Evolutionary conservation across 306 rosid species (phyloP), one percentile per base, ranked within the genome.

Genomic region (Inga oerstediana): DNA sequence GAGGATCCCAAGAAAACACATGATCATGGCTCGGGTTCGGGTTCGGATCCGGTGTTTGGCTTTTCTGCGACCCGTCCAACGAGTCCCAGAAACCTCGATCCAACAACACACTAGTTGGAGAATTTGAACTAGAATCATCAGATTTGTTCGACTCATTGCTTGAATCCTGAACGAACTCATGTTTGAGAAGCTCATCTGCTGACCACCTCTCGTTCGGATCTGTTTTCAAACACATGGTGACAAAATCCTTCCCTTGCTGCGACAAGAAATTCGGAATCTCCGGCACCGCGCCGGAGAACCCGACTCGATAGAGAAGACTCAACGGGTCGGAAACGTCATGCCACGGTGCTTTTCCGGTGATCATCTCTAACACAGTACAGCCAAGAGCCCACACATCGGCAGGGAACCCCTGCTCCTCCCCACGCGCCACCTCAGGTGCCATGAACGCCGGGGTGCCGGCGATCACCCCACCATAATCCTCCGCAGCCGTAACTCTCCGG

Each of bases 401-500:
- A 9, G 92, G 71, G 70, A 85, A 89, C 7, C 94, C 97, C 85
- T 96, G 98, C 27, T 89, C 37, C 61, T 96, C 97, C 45, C 97
- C 98, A 48, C 98, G 94, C 37, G 97, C 98, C 84, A 90, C 99
- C 88, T 96, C 98, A 9, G 99, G 99, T 0, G 98, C 94, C 99
- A 96, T 92, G 87, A 87, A 96, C 27, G 78, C 85, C 16, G 98
- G 99, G 0, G 99, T 92, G 3, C 99, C 98, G 0, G 90, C 84
- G 13, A 91, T 81, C 39, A 46, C 78, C 72, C 48, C 75, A 37
- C 9, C 72, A 2, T 41, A 44, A 10, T 58, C 32, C 15, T 61
- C 43, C 37, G 66, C 84, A 13, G 44, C 54, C 12, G 9, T 69
- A 5, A 88, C 74, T 54, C 84, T 83, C 83, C 88, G 76, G 2